Evolutionary conservation across 208 protist species (phyloP).

Genomic region (Acanthamoeba lenticulata): DNA sequence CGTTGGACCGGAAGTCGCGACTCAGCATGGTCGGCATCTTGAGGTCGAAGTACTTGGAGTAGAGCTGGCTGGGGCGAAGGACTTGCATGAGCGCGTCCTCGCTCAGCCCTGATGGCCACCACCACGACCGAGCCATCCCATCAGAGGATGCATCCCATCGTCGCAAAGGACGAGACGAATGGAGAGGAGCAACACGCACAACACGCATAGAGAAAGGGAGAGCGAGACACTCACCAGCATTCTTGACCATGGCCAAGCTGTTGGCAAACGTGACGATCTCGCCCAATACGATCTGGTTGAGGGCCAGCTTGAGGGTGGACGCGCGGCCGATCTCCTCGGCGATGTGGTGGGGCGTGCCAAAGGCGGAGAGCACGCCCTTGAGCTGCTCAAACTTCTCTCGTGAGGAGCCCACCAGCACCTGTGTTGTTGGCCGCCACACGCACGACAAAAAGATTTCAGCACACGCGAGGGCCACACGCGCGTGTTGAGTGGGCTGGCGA

Average conservation of each 20-base stretch:
- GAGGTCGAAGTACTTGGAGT: neutral
- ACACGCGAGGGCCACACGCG: too few species aligned
- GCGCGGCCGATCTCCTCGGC: neutral
- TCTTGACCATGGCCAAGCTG: conserved; percentile 11
- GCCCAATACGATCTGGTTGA: neutral
- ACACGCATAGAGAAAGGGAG: neutral
- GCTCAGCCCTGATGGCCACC: conserved; percentile 1
- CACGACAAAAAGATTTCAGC: too few species aligned
- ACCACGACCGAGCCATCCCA: too few species aligned
- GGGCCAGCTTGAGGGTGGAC: neutral
- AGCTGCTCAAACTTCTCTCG: neutral
- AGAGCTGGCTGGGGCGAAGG: neutral
- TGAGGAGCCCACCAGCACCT: neutral
- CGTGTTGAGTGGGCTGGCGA: neutral
- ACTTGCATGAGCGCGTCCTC: neutral
- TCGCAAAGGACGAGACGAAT: too few species aligned
- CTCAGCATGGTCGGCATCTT: neutral
- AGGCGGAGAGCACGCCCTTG: neutral
- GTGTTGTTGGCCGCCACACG: neutral
- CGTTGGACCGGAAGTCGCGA: neutral
- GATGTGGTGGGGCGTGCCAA: neutral
- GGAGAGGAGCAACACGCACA: neutral
- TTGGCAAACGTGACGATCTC: neutral
- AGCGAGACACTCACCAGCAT: neutral
- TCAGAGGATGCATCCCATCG: too few species aligned